Evolutionary conservation across 805 yeast genomes (phyloP).

Genomic region (Hanseniaspora valbyensis): DNA sequence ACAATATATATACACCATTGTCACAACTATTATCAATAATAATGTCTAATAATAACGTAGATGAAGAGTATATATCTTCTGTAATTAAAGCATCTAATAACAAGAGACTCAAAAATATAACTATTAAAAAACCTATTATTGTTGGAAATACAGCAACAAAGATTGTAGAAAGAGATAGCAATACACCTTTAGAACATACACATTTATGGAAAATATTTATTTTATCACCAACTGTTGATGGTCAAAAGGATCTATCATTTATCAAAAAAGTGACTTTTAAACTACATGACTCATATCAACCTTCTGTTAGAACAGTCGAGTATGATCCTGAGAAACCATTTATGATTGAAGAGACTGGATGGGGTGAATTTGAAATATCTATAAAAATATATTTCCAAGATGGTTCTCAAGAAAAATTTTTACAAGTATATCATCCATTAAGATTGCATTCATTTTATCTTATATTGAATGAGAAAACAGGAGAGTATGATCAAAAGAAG

Average conservation of each 20-base stretch:
- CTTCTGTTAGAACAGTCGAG: conserved; percentile 76
- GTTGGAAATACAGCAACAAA: conserved; percentile 76
- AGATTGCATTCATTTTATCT: conserved; percentile 77
- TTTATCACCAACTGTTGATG: conserved; percentile 47
- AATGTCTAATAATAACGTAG: conserved; percentile 20
- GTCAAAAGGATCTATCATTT: conserved; percentile 63
- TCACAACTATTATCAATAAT: no score
- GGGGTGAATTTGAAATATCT: conserved; percentile 97
- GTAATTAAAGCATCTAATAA: conserved; percentile 14
- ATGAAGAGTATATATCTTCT: conserved; percentile 16
- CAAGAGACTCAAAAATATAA: conserved; percentile 39
- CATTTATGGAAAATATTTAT: conserved; percentile 93
- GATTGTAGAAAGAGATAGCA: conserved; percentile 43
- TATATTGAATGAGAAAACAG: conserved; percentile 31
- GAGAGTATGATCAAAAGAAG: conserved; percentile 22
- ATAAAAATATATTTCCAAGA: conserved; percentile 75
- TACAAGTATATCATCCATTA: conserved; percentile 76
- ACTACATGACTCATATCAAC: conserved; percentile 86
- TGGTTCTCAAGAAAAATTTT: conserved; percentile 80
- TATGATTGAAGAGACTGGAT: conserved; percentile 92
- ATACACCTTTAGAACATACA: conserved; percentile 80
- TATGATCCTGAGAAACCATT: conserved; percentile 42
- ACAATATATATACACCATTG: no score
- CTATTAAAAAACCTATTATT: conserved; percentile 65
- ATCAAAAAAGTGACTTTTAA: conserved; percentile 88